Base-by-base conservation (phyloP, 192 early-diverging fungal species). In the Podila verticillata region DNA sequence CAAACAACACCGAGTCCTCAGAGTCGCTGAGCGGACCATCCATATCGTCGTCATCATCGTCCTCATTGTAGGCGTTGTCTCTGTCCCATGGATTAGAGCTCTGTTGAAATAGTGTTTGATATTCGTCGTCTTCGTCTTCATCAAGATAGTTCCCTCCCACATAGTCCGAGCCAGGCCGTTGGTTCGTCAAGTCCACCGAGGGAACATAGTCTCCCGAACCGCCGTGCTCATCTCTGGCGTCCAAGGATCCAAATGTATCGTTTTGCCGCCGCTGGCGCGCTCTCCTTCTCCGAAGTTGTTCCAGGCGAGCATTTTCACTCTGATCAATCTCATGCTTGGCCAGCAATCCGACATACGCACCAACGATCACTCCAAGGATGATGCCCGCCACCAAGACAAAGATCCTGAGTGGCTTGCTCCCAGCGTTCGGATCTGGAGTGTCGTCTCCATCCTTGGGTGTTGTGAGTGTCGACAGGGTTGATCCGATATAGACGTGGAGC, bases 401-500 rank as follows among this genome's bases (percentile, higher is more conserved):
- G 30, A 71, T 68, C 66, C 66, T 80, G 12, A 69, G 71, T 26
- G 8, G 49, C 36, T 65, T 86, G 4, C 70, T 63, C 49, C 61
- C 58, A 15, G 32, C 56, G 7, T 36, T 29, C n/a, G n/a, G 59
- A 28, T 56, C 64, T 28, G 29, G 62, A 20, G 49, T 70, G 7
- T 71, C 62, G 20, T 65, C 57, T 28, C 61, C 67, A 12, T 54
- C 58, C 56, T 0, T 64, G 29, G 13, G 74, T 49, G 26, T 63
- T 61, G 87, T 74, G 61, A 90, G 77, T 22, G 89, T 86, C 0
- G 85, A 84, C 7, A 90, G 72, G 22, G 87, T 86, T 6, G 87
- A 86, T 19, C 90, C 90, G 63, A 91, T 88, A 51, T 88, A 91
- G 19, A 90, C 85, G 75, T 91, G 90, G 2, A 88, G 66, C 8